Conservation (phyloP, 2,329 filamentous ascomycete genomes). For the Pseudogymnoascus sp. region DNA sequence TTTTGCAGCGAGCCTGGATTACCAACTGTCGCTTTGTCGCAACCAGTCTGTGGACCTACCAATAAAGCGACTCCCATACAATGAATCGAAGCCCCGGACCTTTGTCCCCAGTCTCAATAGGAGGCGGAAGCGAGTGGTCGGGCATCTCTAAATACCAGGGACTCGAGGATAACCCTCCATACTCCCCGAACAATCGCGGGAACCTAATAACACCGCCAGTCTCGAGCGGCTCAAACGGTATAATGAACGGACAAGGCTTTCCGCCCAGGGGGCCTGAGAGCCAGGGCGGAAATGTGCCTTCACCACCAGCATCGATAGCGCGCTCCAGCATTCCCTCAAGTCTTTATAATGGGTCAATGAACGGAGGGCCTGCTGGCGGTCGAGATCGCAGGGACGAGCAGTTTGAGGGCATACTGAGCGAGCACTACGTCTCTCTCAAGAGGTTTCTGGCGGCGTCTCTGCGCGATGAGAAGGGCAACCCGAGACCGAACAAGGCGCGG, state of each 20-base stretch:
- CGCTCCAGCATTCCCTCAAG: conserved; percentile 74
- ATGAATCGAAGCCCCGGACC: conserved; percentile 71
- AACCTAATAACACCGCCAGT: conserved; percentile 63
- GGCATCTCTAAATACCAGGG: conserved; percentile 59
- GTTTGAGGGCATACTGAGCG: conserved; percentile 56
- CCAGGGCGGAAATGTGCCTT: conserved; percentile 58
- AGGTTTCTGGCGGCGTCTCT: conserved; percentile 55
- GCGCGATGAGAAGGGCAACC: conserved; percentile 67
- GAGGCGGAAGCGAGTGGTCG: conserved; percentile 70
- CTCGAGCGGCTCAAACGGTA: conserved; percentile 54
- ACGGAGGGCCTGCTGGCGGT: conserved; percentile 47
- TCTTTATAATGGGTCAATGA: conserved; percentile 44
- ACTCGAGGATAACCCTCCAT: conserved; percentile 38
- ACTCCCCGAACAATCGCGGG: conserved; percentile 48
- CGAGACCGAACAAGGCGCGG: conserved; percentile 77
- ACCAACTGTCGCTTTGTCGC: not conserved
- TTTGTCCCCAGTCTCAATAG: conserved; percentile 74
- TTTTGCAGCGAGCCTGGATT: not conserved
- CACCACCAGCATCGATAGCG: conserved; percentile 81
- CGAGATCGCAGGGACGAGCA: conserved; percentile 55
- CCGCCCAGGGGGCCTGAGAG: conserved; percentile 36
- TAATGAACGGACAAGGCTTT: conserved; percentile 54
- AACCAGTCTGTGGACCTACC: not conserved
- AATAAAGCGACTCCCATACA: conserved; percentile 23
- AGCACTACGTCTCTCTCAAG: conserved; percentile 77